phyloP scores from a whole-genome alignment of 2,329 filamentous ascomycete species.

The Didymella segeticola region DNA sequence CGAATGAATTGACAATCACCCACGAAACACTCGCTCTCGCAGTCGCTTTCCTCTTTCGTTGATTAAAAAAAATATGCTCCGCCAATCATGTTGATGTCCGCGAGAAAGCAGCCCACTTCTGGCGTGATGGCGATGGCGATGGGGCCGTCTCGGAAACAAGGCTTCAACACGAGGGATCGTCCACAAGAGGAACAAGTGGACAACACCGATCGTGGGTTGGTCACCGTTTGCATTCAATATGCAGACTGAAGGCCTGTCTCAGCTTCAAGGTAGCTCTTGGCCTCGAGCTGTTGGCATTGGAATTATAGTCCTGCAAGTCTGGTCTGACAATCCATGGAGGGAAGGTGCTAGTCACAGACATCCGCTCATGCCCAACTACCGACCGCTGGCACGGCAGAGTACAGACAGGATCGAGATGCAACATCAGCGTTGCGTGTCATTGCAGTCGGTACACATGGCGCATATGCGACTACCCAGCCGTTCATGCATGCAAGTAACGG shows the following conservation, averaged over 20 bases:
- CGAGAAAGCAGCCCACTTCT: slow-evolving; percentile 3
- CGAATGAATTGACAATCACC: too few species aligned
- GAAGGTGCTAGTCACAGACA: background rate
- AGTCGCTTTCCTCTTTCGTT: background rate
- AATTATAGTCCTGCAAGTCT: background rate
- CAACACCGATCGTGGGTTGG: background rate
- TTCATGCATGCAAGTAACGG: background rate
- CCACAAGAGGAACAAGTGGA: background rate
- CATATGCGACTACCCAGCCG: background rate
- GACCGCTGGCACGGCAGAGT: background rate
- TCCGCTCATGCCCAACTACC: background rate
- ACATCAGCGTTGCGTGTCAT: background rate
- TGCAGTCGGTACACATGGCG: background rate
- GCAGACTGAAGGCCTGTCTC: background rate
- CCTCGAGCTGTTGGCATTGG: background rate
- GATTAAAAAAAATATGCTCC: background rate
- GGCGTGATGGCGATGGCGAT: slow-evolving; percentile 1
- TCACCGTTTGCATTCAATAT: background rate
- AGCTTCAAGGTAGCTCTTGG: background rate
- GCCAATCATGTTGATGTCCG: background rate
- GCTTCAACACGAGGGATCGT: background rate
- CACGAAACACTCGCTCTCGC: background rate
- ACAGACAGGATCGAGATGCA: background rate
- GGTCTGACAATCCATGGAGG: background rate
- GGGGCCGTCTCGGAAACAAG: background rate